Percentiles rank a stretch among this genome's conserved stretches.
phyloP scores from a whole-genome alignment of 805 yeast species.

The Wickerhamiella vanderwaltii region DNA sequence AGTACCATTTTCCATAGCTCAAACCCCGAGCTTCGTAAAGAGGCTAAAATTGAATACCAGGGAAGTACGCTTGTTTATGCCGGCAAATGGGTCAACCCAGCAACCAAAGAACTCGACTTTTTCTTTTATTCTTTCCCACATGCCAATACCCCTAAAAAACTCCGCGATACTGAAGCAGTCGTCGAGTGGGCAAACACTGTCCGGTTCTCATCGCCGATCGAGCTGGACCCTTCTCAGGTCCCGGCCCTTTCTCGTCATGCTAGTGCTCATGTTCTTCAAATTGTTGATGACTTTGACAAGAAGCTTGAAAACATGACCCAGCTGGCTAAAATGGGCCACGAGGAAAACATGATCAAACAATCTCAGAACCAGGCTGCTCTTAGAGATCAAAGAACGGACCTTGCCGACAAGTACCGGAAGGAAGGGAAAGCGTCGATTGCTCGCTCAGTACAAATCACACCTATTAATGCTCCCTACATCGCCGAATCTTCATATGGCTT shows the following conservation, averaged over 20 bases:
- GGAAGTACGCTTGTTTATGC: conserved; percentile 16
- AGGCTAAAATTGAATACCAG: conserved; percentile 16
- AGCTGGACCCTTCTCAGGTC: not conserved
- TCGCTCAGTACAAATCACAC: conserved; percentile 14
- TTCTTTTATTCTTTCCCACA: conserved; percentile 9
- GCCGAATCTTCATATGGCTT: conserved; percentile 18
- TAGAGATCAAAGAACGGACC: conserved; percentile 17
- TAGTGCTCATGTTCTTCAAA: conserved; percentile 1
- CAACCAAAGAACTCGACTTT: not conserved
- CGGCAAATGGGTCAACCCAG: conserved; percentile 1
- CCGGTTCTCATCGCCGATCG: conserved; percentile 6
- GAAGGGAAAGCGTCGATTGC: conserved; percentile 15
- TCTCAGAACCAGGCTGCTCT: conserved; percentile 15
- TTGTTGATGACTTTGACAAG: not conserved
- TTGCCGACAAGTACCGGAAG: conserved; percentile 15
- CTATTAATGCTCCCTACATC: conserved; percentile 15
- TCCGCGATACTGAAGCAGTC: conserved; percentile 15
- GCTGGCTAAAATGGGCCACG: conserved; percentile 4
- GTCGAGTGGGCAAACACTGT: conserved; percentile 8
- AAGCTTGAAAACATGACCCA: not conserved
- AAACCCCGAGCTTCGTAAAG: conserved; percentile 13
- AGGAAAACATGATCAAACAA: conserved; percentile 12
- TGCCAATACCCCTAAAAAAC: conserved; percentile 18
- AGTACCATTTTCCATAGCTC: conserved; percentile 18
- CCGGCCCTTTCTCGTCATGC: conserved; percentile 3